Percentiles rank a stretch among this genome's conserved stretches.
Conservation (phyloP, 768 basidiomycete genomes). For the Pulveroboletus frians region DNA sequence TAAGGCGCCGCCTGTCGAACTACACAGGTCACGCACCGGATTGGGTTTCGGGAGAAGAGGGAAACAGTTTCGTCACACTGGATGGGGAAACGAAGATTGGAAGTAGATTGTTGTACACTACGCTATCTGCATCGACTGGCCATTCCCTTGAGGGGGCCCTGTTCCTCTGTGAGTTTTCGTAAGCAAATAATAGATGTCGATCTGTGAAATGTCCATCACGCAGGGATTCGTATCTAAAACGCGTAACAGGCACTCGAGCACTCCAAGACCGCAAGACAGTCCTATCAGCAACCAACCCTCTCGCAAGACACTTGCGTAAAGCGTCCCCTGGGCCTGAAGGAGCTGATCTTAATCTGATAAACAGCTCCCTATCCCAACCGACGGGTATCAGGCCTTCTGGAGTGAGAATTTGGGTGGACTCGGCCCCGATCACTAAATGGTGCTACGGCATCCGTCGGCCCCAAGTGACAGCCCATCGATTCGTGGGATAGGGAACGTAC, state of each 20-base stretch:
- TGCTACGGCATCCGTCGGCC: no score
- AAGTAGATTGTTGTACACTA: slow-evolving; percentile 16
- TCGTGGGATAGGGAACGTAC: background rate
- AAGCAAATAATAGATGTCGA: background rate
- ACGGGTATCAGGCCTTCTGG: no score
- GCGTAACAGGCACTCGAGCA: no score
- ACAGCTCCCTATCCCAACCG: no score
- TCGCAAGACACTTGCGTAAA: no score
- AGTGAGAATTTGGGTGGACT: background rate
- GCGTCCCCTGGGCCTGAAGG: no score
- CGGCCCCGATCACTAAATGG: no score
- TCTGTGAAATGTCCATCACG: no score
- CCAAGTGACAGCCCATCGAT: background rate
- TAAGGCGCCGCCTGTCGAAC: background rate
- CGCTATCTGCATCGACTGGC: background rate
- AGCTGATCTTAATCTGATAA: no score
- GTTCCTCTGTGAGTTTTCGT: background rate
- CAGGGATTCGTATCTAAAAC: no score
- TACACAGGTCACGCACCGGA: background rate
- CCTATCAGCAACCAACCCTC: no score
- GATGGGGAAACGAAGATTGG: background rate
- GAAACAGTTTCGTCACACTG: slow-evolving; percentile 2
- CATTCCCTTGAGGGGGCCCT: background rate
- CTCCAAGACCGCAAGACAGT: no score
- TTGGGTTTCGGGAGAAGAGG: background rate